Evolutionary conservation across 1,139 yeast genomes (phyloP).

Genomic region (Saccharomyces hybrid): DNA sequence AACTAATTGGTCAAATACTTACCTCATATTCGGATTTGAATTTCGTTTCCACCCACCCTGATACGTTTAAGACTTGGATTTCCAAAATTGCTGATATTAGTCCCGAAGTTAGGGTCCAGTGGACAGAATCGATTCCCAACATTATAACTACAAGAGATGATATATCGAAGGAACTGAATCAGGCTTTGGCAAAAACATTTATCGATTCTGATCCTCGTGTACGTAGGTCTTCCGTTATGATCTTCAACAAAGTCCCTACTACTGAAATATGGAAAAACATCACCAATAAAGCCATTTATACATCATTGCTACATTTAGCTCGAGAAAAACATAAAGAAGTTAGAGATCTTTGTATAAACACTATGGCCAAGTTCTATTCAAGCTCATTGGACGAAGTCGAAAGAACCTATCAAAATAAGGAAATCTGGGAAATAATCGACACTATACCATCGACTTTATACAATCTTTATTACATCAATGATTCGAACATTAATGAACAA

Average conservation of each 20-base stretch:
- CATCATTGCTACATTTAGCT: conserved; percentile 50
- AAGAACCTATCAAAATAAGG: conserved; percentile 24
- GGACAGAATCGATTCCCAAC: conserved; percentile 54
- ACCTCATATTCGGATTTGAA: conserved; percentile 44
- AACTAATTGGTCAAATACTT: conserved; percentile 62
- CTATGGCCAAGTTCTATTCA: conserved; percentile 48
- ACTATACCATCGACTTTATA: conserved; percentile 63
- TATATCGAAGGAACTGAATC: conserved; percentile 42
- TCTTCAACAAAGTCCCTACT: conserved; percentile 38
- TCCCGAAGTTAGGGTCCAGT: conserved; percentile 53
- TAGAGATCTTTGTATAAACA: conserved; percentile 52
- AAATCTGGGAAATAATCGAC: conserved; percentile 37
- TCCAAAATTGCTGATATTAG: conserved; percentile 67
- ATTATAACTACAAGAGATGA: conserved; percentile 45
- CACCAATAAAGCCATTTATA: conserved; percentile 42
- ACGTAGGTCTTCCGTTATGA: conserved; percentile 51
- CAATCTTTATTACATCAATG: conserved; percentile 68
- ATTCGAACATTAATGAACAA: conserved; percentile 54
- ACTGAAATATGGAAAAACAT: conserved; percentile 38
- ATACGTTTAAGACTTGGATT: conserved; percentile 65
- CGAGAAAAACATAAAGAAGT: conserved; percentile 64
- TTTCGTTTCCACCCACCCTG: conserved; percentile 51
- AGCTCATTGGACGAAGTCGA: conserved; percentile 20
- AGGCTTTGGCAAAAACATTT: conserved; percentile 58
- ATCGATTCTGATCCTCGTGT: conserved; percentile 73